A percentile compares a stretch with the other conserved stretches of the same genome.
phyloP scores from a whole-genome alignment of 371 early-diverging fungal genomes.

The Modicella reniformis region DNA sequence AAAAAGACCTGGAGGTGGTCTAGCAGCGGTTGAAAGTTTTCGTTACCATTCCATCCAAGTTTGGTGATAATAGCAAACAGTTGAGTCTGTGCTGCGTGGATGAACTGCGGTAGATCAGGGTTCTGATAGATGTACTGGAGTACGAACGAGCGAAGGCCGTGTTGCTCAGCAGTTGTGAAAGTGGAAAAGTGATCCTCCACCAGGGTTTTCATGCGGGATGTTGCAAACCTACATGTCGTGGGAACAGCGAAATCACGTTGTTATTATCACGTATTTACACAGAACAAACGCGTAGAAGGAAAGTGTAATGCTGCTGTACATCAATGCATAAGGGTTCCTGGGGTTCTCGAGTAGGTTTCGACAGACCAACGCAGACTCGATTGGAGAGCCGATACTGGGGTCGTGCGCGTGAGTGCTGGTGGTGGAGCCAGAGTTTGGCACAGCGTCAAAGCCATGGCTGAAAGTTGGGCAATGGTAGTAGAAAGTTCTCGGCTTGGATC shows the following conservation, averaged over 20 bases:
- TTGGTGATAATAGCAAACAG: constrained; percentile 82
- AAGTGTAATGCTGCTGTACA: constrained; percentile 55
- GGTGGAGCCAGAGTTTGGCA: constrained; percentile 56
- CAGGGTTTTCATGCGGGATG: constrained; percentile 74
- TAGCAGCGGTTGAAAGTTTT: constrained; percentile 73
- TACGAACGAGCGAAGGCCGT: constrained; percentile 62
- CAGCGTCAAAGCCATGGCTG: constrained; percentile 57
- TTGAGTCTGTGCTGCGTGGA: constrained; percentile 73
- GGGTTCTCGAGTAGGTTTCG: constrained; percentile 78
- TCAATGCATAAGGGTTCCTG: constrained; percentile 75
- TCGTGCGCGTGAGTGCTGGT: constrained; percentile 54
- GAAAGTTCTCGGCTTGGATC: constrained; percentile 74
- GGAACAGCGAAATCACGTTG: not conserved
- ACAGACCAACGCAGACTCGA: constrained; percentile 75
- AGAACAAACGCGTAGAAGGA: not conserved
- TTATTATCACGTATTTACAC: not conserved
- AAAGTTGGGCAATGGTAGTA: constrained; percentile 88
- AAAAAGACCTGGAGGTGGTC: constrained; percentile 75
- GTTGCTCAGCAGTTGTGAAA: constrained; percentile 63
- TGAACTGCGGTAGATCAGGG: constrained; percentile 73
- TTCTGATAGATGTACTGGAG: constrained; percentile 74
- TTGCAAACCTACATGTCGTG: constrained; percentile 59
- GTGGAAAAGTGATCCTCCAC: constrained; percentile 77
- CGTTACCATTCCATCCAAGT: constrained; percentile 83
- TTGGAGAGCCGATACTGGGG: constrained; percentile 69